phyloP scores from a whole-genome alignment of 2,329 filamentous ascomycete species.

The Amesomyces nigricolor region DNA sequence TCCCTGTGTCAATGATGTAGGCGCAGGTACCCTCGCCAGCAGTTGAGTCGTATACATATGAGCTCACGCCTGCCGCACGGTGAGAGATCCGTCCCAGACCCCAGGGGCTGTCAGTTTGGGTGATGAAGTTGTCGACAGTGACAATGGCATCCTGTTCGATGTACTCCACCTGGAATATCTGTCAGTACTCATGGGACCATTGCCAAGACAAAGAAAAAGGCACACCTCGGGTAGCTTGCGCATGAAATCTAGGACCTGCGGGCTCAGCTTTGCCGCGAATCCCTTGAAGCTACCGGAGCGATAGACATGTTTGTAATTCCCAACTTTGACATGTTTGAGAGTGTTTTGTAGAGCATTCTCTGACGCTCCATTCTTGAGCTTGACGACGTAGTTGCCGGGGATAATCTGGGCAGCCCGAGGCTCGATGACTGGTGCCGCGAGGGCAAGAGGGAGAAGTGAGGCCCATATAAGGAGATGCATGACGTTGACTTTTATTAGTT shows the following conservation, averaged over 20 bases:
- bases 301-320: constrained; percentile 26
- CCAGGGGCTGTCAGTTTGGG: constrained; percentile 27
- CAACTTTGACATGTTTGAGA: constrained; percentile 17
- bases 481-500: background rate
- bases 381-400: constrained; percentile 40
- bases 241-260: constrained; percentile 22
- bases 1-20: constrained; percentile 45
- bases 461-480: constrained; percentile 29
- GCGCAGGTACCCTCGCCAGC: constrained; percentile 29
- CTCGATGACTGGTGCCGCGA: constrained; percentile 34
- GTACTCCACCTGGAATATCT: constrained; percentile 27
- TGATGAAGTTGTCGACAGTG: constrained; percentile 22
- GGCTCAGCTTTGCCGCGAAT: constrained; percentile 27
- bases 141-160: constrained; percentile 31
- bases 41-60: constrained; percentile 28
- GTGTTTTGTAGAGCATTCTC: constrained; percentile 27
- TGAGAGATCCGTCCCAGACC: constrained; percentile 29
- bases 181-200: background rate
- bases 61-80: constrained; percentile 16
- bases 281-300: constrained; percentile 27
- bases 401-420: constrained; percentile 33
- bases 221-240: constrained; percentile 26
- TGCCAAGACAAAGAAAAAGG: background rate
- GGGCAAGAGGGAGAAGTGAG: constrained; percentile 33
- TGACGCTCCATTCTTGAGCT: constrained; percentile 36